phyloP scores from a whole-genome alignment of 2,329 filamentous ascomycete species.

The Diaporthe velutina region DNA sequence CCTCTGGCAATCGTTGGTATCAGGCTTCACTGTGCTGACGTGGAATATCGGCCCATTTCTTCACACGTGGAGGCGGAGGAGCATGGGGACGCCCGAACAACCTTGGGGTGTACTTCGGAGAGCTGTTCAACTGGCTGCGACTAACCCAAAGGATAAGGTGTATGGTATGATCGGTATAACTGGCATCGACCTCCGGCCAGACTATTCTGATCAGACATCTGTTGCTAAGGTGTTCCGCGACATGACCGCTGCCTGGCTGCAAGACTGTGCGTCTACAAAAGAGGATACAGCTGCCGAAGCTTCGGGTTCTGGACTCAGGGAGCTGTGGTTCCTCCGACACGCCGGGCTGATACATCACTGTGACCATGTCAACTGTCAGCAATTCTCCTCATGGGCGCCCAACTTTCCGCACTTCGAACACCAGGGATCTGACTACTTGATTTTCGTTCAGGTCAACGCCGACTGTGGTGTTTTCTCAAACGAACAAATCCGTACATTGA shows the following conservation, averaged over 20 bases:
- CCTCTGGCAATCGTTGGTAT: not conserved
- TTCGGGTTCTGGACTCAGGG: not conserved
- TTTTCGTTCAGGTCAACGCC: not conserved
- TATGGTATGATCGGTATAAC: constrained; percentile 1
- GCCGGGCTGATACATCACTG: not conserved
- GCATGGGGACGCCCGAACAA: not conserved
- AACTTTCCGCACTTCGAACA: constrained; percentile 8
- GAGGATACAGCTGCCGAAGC: not conserved
- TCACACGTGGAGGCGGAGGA: not conserved
- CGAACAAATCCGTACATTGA: not conserved
- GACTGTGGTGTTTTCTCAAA: constrained; percentile 7
- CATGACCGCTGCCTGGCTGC: constrained; percentile 4
- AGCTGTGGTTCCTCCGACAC: not conserved
- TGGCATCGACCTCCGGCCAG: not conserved
- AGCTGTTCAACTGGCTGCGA: not conserved
- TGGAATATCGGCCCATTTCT: not conserved
- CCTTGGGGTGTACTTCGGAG: not conserved
- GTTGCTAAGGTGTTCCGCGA: constrained; percentile 13
- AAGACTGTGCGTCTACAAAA: not conserved
- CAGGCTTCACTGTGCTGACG: not conserved
- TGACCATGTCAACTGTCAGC: not conserved
- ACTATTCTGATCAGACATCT: constrained; percentile 6
- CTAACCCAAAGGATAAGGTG: constrained; percentile 6
- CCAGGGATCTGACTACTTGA: not conserved
- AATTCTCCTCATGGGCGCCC: not conserved